These are phyloP conservation scores for Cardiospermum halicacabum DNA, from an alignment of 345 rosid genomes.

Conservation along the genomic window DNA sequence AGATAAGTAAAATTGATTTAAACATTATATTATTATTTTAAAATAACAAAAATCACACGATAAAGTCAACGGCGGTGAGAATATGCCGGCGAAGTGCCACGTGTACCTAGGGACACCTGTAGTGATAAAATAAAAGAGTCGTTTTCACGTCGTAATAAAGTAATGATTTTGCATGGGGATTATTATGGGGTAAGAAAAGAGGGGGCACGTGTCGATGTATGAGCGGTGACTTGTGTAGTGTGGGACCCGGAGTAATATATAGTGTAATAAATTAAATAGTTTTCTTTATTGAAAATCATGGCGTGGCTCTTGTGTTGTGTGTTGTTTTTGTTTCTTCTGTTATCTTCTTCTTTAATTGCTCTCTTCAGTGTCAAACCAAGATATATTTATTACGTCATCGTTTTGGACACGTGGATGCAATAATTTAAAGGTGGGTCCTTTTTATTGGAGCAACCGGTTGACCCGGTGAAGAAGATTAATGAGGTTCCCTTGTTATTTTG, in stretches of 20 bases:
- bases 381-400: conserved; percentile 17
- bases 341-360: not conserved
- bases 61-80: conserved; percentile 22
- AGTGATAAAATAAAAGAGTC: conserved; percentile 14
- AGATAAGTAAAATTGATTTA: not conserved
- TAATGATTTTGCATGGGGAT: conserved; percentile 32
- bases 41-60: not conserved
- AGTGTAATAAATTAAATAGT: not conserved
- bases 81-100: conserved; percentile 21
- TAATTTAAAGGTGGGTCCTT: conserved; percentile 23
- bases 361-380: conserved; percentile 23
- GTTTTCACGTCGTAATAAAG: conserved; percentile 25
- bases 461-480: conserved; percentile 10
- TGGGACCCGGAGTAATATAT: conserved; percentile 14
- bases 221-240: not conserved
- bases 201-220: conserved; percentile 18
- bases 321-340: conserved; percentile 13
- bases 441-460: conserved; percentile 6
- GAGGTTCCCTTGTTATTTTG: too few relatives aligned
- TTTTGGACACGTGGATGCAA: conserved; percentile 36
- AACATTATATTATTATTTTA: too few relatives aligned
- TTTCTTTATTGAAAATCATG: conserved; percentile 26
- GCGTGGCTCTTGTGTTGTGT: conserved; percentile 39
- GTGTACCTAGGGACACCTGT: conserved; percentile 40
- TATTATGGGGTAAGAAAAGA: conserved; percentile 8